phyloP scores from a whole-genome alignment of 1,139 yeast genomes.

The Candida sp. region DNA sequence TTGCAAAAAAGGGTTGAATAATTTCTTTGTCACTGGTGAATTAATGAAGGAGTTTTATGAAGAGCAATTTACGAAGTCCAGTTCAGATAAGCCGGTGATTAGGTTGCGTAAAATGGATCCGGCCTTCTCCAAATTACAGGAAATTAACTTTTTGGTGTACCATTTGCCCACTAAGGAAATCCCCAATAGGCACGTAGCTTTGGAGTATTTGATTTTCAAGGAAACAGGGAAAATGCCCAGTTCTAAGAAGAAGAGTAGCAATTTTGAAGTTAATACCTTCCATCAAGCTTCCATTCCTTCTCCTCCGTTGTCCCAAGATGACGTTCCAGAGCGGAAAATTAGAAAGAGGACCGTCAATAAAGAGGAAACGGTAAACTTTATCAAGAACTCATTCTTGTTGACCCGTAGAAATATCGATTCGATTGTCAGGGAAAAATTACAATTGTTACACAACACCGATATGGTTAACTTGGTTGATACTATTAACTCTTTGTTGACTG shows the following conservation, averaged over 20 bases:
- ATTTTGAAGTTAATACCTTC: neutral
- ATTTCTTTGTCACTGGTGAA: conserved; percentile 15
- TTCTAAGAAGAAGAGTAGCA: neutral
- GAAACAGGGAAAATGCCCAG: conserved; percentile 8
- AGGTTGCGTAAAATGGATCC: conserved; percentile 16
- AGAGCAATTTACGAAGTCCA: conserved; percentile 12
- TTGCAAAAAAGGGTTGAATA: conserved; percentile 10
- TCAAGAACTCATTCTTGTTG: conserved; percentile 1
- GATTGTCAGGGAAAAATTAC: conserved; percentile 3
- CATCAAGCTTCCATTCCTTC: neutral
- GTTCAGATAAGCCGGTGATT: conserved; percentile 13
- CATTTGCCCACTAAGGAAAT: conserved; percentile 13
- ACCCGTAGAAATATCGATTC: conserved; percentile 2
- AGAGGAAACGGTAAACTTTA: conserved; percentile 2
- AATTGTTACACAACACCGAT: conserved; percentile 2
- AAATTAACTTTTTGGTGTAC: conserved; percentile 14
- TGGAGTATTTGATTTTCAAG: conserved; percentile 12
- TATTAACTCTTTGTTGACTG: conserved; percentile 1
- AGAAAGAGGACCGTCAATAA: neutral
- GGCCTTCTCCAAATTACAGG: conserved; percentile 14
- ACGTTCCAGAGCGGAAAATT: neutral
- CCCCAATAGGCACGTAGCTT: conserved; percentile 13
- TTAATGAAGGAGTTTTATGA: conserved; percentile 15
- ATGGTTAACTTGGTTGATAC: conserved; percentile 3
- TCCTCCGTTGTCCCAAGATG: conserved; percentile 1